Evolutionary conservation across 306 rosid genomes (phyloP).

Genomic region (Hylodesmum podocarpum): DNA sequence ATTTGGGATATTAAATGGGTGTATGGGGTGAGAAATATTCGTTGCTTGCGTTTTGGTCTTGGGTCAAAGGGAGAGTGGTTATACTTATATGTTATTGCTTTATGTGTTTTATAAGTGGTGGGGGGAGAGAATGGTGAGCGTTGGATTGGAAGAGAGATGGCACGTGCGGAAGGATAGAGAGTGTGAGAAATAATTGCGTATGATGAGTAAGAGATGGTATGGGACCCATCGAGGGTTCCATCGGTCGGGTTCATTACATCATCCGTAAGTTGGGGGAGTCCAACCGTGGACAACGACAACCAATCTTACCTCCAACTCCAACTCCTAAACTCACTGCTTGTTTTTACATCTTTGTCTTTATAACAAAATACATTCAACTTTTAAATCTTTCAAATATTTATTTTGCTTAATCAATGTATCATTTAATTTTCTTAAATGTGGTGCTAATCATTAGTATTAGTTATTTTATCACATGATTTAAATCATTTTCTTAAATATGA

Average conservation of each 20-base stretch:
- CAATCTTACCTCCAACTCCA: neutral
- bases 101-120: too few relatives aligned
- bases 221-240: constrained; percentile 18
- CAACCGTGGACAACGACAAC: constrained; percentile 32
- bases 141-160: neutral
- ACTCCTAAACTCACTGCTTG: too few relatives aligned
- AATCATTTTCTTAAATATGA: too few relatives aligned
- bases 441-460: too few relatives aligned
- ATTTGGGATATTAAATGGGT: neutral
- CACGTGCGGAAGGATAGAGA: constrained; percentile 45
- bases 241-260: constrained; percentile 41
- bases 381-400: too few relatives aligned
- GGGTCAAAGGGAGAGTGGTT: constrained; percentile 52
- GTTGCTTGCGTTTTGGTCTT: constrained; percentile 37
- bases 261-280: constrained; percentile 35
- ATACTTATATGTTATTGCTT: too few relatives aligned
- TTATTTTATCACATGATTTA: too few relatives aligned
- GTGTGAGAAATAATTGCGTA: constrained; percentile 32
- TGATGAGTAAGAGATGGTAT: constrained; percentile 44
- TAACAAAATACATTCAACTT: too few relatives aligned
- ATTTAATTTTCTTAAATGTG: too few relatives aligned
- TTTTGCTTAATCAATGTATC: too few relatives aligned
- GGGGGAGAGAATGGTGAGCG: constrained; percentile 15
- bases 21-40: neutral
- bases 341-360: too few relatives aligned